phyloP scores from a whole-genome alignment of 2,329 filamentous ascomycete species.

The Aspergillus sp. region DNA sequence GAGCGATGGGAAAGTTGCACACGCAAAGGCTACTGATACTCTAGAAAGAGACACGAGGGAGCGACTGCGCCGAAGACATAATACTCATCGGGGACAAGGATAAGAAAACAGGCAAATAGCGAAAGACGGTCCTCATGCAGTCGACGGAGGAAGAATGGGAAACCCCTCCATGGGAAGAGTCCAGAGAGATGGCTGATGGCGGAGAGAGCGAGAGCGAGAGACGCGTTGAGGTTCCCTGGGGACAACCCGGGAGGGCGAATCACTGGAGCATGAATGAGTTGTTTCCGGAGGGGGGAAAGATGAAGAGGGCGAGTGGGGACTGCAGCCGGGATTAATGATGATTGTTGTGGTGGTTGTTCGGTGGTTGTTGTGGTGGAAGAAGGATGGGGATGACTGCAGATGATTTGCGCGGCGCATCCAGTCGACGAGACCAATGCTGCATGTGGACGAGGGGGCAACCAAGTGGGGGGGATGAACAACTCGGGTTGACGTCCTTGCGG shows the following conservation, averaged over 20 bases:
- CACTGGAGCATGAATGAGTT: conserved; percentile 4
- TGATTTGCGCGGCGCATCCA: conserved; percentile 18
- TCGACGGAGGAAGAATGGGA: conserved; percentile 15
- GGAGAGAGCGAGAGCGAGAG: neutral
- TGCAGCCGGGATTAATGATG: conserved; percentile 1
- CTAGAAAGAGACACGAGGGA: conserved; percentile 10
- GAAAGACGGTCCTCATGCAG: conserved; percentile 20
- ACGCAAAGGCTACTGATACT: neutral
- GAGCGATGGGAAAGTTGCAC: neutral
- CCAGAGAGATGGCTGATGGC: conserved; percentile 4
- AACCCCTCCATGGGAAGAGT: conserved; percentile 21
- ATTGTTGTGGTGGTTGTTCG: conserved; percentile 3
- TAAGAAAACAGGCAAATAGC: conserved; percentile 5
- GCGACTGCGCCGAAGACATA: conserved; percentile 14
- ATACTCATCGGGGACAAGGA: conserved; percentile 7
- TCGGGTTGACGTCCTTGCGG: neutral
- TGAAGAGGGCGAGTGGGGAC: neutral
- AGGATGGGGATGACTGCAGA: conserved; percentile 13
- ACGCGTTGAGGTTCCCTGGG: conserved; percentile 6
- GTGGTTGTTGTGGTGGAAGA: conserved; percentile 7
- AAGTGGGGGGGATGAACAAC: neutral
- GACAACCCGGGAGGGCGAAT: neutral
- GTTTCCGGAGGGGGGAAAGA: neutral
- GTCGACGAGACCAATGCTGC: conserved; percentile 1
- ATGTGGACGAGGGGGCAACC: conserved; percentile 2